Base-by-base conservation (phyloP, 257 asterid species). In the Rehmannia glutinosa region DNA sequence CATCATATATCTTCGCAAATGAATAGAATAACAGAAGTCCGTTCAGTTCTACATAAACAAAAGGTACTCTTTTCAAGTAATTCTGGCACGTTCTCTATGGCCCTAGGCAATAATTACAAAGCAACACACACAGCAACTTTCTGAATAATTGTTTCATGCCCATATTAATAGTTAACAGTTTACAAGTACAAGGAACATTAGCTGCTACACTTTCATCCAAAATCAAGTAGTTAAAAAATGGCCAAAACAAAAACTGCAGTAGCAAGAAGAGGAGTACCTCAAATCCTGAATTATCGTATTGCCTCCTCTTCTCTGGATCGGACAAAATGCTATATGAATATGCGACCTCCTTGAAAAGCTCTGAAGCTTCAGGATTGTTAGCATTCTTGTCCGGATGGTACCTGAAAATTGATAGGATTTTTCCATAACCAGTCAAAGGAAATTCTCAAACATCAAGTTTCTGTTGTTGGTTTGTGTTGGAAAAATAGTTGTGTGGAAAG, bases 301-400 rank as follows among this genome's bases (percentile, higher is more conserved):
- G 98, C 82, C 99, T 87, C 74, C 91, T 87, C 83, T 91, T 94
- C 81, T 88, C 98, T 6, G 96, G 98, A 75, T 94, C 99, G 0
- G 99, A 89, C 72, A 94, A 78, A 78, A 94, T 89, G 83, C 93
- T 89, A 78, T 94, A 91, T 8, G 99, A 94, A 83, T 91, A 94
- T 68, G 99, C 99, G 73, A 94, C 99, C 83, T 91, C 99, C 80
- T 94, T 91, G 84, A 94, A 94, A 66, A 80, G 95, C 65, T 91
- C 99, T 36, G 99, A 87, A 54, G 99, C 99, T 87, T 94, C 98
- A 43, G 98, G 98, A 79, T 94, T 94, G 75, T 81, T 89, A 39
- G 92, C 97, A 84, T 91, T 91, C 84, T 94, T 94, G 78, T 94
- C 99, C 2, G 99, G 99, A 83, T 94, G 99, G 83, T 94, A 94